phyloP scores from a whole-genome alignment of 352 stramenopile genomes.

The Globisporangium alternatum region DNA sequence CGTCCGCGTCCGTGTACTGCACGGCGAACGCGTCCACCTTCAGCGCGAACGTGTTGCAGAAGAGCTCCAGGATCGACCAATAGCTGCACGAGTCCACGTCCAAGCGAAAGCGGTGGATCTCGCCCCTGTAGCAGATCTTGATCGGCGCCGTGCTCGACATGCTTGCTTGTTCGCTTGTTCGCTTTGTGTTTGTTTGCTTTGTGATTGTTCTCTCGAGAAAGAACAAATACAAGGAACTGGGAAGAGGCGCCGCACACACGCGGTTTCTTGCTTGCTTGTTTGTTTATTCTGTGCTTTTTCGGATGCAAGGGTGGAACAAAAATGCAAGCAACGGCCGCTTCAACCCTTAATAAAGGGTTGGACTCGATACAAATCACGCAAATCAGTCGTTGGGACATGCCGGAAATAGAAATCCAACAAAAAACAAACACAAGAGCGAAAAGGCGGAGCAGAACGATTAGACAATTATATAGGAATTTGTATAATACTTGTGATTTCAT shows the following conservation, averaged over 20 bases:
- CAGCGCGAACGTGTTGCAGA: slow-evolving; percentile 62
- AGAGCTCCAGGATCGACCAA: slow-evolving; percentile 44
- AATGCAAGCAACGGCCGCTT: not conserved
- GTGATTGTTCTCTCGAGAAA: not conserved
- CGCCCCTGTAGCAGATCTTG: slow-evolving; percentile 81
- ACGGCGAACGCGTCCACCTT: slow-evolving; percentile 48
- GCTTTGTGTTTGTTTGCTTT: not conserved
- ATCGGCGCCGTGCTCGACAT: slow-evolving; percentile 62
- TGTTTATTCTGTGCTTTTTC: not conserved
- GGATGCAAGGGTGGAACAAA: slow-evolving; percentile 11
- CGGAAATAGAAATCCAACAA: not conserved
- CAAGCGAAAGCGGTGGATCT: slow-evolving; percentile 79
- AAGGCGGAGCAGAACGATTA: not conserved
- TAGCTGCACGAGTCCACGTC: slow-evolving; percentile 55
- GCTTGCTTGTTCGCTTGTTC: slow-evolving; percentile 8
- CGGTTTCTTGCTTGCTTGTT: slow-evolving; percentile 6
- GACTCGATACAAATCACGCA: slow-evolving; percentile 1
- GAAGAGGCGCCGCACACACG: not conserved
- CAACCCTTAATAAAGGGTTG: slow-evolving; percentile 12
- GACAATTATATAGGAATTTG: not conserved
- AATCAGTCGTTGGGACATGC: not conserved
- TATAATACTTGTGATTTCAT: not conserved
- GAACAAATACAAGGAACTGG: slow-evolving; percentile 1
- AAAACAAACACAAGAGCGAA: not conserved
- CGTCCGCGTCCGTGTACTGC: slow-evolving; percentile 81